Base-by-base conservation (phyloP, 2,329 filamentous ascomycete genomes). In the Pyrenochaeta sp. region DNA sequence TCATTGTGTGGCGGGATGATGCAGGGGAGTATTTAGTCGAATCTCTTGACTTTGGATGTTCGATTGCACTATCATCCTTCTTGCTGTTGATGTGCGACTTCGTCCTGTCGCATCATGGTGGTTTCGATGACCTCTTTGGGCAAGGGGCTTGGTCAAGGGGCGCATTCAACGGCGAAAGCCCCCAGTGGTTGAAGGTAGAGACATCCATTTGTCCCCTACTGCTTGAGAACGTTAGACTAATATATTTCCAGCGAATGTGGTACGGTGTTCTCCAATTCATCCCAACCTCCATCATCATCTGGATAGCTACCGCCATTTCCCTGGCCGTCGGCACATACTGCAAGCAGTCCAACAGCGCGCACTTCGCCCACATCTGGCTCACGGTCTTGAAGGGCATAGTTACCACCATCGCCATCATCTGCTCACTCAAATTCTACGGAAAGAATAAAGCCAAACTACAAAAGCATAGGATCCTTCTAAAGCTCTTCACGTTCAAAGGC, bases 281-380 rank as follows among this genome's bases (percentile, higher is more conserved):
- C 27, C 72, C 71, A 8, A 59, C 62, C 1, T 64, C 62, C 37
- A 59, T 73, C 49, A 65, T 73, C 40, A 52, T 75, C 47, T 75
- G 72, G 72, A 55, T 73, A 19, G 65, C 66, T 6, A 73, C 70
- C 1, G 65, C 45, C 15, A 57, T 64, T 22, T 61, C 65, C 8
- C 49, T 74, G 19, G 69, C 71, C 3, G 62, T 55, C 1, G 69
- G 66, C n/a, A 64, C 54, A 19, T 75, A 72, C 54, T 76, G 72
- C 65, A 57, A 60, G 32, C 62, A 65, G 27, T 72, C 68, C 32
- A 74, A 74, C 49, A 73, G 58, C 54, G 34, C 57, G 1, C 66
- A 72, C 40, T 74, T 73, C 52, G 70, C 71, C 7, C 67, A 75
- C 49, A 71, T 76, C 50, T 75, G 72, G 72, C 62, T 75, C 49